Base-by-base conservation (phyloP, 192 early-diverging fungal genomes). In the Spinellus fusiger region DNA sequence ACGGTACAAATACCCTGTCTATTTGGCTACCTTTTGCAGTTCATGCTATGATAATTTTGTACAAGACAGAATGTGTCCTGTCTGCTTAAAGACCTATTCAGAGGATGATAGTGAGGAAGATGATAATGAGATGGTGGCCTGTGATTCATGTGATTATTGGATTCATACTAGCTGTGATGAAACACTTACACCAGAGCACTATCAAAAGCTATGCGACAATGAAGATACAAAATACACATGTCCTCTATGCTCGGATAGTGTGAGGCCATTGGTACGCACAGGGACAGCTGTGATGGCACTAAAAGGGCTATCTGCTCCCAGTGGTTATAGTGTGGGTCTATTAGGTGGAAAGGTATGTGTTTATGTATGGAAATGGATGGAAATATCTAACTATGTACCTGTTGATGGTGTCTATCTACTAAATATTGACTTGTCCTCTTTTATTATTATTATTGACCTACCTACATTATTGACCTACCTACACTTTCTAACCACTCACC, bases 111-210 rank as follows among this genome's bases (percentile, higher is more conserved):
- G 68, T 18, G 66, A 57, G 8, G 73, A 73, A 5, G 76, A 81
- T 7, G 79, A 84, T 29, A 71, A 77, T 61, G 77, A 81, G 34
- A 85, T 85, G 84, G 79, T 85, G 16, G 77, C 77, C 32, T 85
- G 84, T 37, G 84, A 85, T 63, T 65, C 69, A 33, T 85, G 84
- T 54, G 81, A 85, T 49, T 66, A 78, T 12, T 85, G 84, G 84
- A 73, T 85, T 4, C 82, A 85, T 57, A 64, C 69, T 46, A 66
- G 73, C 3, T 85, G 84, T 57, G 84, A 85, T 65, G 55, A 69
- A 10, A 65, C 62, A 5, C 54, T 85, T 32, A 77, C 79, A 4
- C 71, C 78, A 20, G 74, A 79, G 40, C 56, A 65, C 49, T 84
- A 84, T 16, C 71, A 85, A 26, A 70, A 77, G 50, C 63, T 85